Evolutionary conservation across 495 filamentous ascomycete genomes (phyloP).

Genomic region (Aspergillus taichungensis): DNA sequence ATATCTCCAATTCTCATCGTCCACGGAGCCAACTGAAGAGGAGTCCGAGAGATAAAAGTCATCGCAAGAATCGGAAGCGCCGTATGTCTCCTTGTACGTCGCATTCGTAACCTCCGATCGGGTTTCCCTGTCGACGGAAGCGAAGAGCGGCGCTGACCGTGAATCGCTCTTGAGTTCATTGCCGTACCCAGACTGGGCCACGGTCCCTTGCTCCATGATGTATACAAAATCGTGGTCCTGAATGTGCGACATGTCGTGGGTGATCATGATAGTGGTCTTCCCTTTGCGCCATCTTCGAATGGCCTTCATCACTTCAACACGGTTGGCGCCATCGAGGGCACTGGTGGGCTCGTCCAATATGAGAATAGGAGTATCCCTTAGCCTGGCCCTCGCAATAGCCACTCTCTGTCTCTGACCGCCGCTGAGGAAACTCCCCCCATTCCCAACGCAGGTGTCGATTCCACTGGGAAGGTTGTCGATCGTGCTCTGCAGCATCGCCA

Average conservation of each 20-base stretch:
- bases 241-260: conserved; percentile 83
- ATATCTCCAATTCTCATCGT: too few relatives aligned
- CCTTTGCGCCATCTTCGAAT: conserved; percentile 60
- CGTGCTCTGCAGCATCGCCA: conserved; percentile 64
- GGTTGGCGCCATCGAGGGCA: conserved; percentile 66
- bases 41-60: not conserved
- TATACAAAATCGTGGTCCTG: conserved; percentile 67
- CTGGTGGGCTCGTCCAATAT: conserved; percentile 81
- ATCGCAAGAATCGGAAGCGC: not conserved
- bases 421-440: conserved; percentile 62
- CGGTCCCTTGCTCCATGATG: conserved; percentile 59
- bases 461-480: conserved; percentile 65
- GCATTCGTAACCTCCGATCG: not conserved
- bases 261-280: conserved; percentile 79
- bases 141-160: conserved; percentile 13
- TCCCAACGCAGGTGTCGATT: conserved; percentile 63
- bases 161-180: conserved; percentile 30
- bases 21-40: not conserved
- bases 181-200: conserved; percentile 62
- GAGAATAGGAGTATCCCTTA: conserved; percentile 73
- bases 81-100: not conserved
- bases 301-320: conserved; percentile 60
- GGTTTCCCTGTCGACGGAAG: not conserved
- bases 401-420: conserved; percentile 78
- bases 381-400: conserved; percentile 66